These are phyloP conservation scores for Lactuca saligna DNA, from an alignment of 129 eudicot genomes.

Conservation along the genomic window DNA sequence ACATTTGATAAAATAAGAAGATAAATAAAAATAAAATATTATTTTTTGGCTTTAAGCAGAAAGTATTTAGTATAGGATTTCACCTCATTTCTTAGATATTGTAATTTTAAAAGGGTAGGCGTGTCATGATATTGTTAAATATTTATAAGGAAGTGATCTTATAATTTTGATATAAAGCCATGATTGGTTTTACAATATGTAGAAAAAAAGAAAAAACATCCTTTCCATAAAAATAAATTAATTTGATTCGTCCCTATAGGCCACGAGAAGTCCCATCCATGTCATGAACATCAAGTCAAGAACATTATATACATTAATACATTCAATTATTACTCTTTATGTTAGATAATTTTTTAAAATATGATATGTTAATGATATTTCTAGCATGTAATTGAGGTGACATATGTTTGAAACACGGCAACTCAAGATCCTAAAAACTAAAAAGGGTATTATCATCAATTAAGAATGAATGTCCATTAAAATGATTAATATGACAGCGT, in stretches of 20 bases:
- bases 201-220: background rate
- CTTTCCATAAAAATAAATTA: constrained; percentile 19
- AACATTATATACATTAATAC: constrained; percentile 16
- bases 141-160: constrained; percentile 2
- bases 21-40: too few relatives aligned
- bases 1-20: too few relatives aligned
- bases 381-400: constrained; percentile 11
- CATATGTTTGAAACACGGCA: background rate
- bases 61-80: too few relatives aligned
- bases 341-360: background rate
- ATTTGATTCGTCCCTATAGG: constrained; percentile 21
- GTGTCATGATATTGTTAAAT: constrained; percentile 20
- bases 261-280: constrained; percentile 36
- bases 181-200: constrained; percentile 16
- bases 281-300: constrained; percentile 28
- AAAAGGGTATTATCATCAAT: background rate
- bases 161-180: background rate
- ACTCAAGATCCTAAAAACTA: background rate
- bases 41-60: too few relatives aligned
- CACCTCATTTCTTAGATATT: background rate
- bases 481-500: background rate
- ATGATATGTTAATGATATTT: background rate
- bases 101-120: constrained; percentile 7
- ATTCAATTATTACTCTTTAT: constrained; percentile 9
- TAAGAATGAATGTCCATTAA: background rate